Evolutionary conservation across 192 early-diverging fungal genomes (phyloP).

Genomic region (Coemansia sp.): DNA sequence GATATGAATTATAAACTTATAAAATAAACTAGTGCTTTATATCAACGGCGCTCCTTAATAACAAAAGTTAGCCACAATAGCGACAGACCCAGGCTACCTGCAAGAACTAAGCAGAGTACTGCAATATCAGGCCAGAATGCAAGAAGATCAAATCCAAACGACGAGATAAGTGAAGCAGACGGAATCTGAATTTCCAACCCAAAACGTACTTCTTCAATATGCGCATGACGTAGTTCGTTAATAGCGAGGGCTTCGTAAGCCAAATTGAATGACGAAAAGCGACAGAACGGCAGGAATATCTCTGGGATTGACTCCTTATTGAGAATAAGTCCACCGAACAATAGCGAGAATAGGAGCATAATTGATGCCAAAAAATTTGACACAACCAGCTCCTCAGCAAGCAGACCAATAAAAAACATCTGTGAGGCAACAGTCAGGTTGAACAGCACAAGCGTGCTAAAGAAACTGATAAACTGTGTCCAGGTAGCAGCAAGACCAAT

Average conservation of each 20-base stretch:
- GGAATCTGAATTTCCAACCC: constrained; percentile 85
- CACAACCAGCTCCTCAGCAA: constrained; percentile 69
- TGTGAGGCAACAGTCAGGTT: constrained; percentile 73
- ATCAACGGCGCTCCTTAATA: constrained; percentile 79
- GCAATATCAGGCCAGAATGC: constrained; percentile 82
- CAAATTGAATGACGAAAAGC: constrained; percentile 80
- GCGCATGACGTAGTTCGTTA: constrained; percentile 83
- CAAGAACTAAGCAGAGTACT: constrained; percentile 60
- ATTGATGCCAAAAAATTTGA: constrained; percentile 77
- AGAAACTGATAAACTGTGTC: constrained; percentile 67
- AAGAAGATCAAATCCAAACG: constrained; percentile 82
- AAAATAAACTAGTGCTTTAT: background rate
- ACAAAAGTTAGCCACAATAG: constrained; percentile 76
- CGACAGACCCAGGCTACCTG: constrained; percentile 63
- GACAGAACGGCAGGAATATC: constrained; percentile 60
- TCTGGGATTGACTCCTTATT: constrained; percentile 83
- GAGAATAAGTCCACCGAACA: constrained; percentile 86
- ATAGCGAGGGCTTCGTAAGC: constrained; percentile 88
- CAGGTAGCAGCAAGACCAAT: constrained; percentile 69
- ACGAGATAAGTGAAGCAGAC: constrained; percentile 79
- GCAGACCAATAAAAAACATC: constrained; percentile 75
- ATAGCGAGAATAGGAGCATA: constrained; percentile 83
- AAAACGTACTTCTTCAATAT: constrained; percentile 75
- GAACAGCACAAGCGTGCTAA: constrained; percentile 79
- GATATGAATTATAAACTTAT: no score